phyloP scores from a whole-genome alignment of 2,329 filamentous ascomycete genomes.

The Nigrograna mackinnonii region DNA sequence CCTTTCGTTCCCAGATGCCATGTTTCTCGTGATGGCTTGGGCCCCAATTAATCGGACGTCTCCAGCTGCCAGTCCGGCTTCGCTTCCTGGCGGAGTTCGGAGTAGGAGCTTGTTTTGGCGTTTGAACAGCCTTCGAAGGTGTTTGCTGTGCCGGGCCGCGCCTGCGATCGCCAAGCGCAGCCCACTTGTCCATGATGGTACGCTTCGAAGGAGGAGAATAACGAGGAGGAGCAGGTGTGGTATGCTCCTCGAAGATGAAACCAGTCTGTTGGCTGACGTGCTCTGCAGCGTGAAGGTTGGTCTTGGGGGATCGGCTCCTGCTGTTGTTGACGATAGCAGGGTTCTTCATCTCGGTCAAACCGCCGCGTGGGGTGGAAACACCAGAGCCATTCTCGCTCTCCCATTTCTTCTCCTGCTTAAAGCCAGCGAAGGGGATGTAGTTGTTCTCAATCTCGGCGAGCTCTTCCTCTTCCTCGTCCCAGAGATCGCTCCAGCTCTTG shows the following conservation, averaged over 20 bases:
- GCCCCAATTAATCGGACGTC: constrained; percentile 39
- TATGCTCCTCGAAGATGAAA: constrained; percentile 73
- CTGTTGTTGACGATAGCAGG: constrained; percentile 56
- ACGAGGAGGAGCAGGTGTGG: constrained; percentile 41
- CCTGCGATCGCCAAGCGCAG: constrained; percentile 80
- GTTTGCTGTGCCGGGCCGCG: constrained; percentile 61
- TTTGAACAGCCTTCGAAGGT: constrained; percentile 46
- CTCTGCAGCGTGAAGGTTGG: constrained; percentile 54
- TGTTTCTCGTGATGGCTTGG: constrained; percentile 37
- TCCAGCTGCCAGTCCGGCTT: constrained; percentile 42
- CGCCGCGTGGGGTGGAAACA: constrained; percentile 54
- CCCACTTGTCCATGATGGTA: constrained; percentile 79
- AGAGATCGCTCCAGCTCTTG: constrained; percentile 99
- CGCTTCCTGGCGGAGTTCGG: constrained; percentile 42
- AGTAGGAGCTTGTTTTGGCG: constrained; percentile 29
- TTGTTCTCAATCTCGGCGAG: constrained; percentile 63
- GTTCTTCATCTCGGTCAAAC: constrained; percentile 59
- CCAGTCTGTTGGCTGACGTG: constrained; percentile 69
- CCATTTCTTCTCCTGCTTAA: constrained; percentile 40
- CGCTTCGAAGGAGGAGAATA: constrained; percentile 72
- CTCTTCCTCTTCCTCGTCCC: constrained; percentile 94
- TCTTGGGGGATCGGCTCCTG: constrained; percentile 41
- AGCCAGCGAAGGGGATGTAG: constrained; percentile 49
- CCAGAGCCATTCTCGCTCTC: constrained; percentile 46
- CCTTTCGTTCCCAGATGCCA: constrained; percentile 39